Percentiles rank a stretch among this genome's conserved stretches.
Conservation (phyloP, 768 basidiomycete genomes). For the Amyloporia xantha region DNA sequence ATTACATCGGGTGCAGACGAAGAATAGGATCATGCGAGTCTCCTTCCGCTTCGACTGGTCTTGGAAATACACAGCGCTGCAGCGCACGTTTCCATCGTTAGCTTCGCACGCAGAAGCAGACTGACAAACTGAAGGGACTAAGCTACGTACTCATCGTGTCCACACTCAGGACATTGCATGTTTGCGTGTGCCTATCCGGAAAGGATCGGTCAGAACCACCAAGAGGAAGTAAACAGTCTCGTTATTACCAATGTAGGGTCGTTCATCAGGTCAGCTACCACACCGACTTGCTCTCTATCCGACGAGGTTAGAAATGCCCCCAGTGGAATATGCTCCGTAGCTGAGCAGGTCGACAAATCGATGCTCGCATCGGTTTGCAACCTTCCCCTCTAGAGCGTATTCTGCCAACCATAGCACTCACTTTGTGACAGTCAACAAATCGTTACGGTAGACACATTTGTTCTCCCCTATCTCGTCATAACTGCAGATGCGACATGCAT, state of each 20-base stretch:
- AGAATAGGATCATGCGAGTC: constrained; percentile 92
- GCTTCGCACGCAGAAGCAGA: background rate
- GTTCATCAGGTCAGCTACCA: constrained; percentile 78
- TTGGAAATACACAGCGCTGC: constrained; percentile 91
- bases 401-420: constrained; percentile 27
- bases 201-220: background rate
- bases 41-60: constrained; percentile 97
- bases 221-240: constrained; percentile 15
- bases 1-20: constrained; percentile 80
- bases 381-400: background rate
- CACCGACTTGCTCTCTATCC: constrained; percentile 84
- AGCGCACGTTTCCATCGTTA: background rate
- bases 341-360: no score
- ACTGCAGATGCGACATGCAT: constrained; percentile 84
- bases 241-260: constrained; percentile 88
- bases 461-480: constrained; percentile 84
- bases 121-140: constrained; percentile 3
- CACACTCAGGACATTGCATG: constrained; percentile 77
- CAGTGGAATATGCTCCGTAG: background rate
- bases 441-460: constrained; percentile 89
- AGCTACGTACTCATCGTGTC: constrained; percentile 78
- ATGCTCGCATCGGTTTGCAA: no score
- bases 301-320: constrained; percentile 4
- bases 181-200: constrained; percentile 67
- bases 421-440: constrained; percentile 91